Conservation (phyloP, 768 basidiomycete species). For the Mycena polygramma region DNA sequence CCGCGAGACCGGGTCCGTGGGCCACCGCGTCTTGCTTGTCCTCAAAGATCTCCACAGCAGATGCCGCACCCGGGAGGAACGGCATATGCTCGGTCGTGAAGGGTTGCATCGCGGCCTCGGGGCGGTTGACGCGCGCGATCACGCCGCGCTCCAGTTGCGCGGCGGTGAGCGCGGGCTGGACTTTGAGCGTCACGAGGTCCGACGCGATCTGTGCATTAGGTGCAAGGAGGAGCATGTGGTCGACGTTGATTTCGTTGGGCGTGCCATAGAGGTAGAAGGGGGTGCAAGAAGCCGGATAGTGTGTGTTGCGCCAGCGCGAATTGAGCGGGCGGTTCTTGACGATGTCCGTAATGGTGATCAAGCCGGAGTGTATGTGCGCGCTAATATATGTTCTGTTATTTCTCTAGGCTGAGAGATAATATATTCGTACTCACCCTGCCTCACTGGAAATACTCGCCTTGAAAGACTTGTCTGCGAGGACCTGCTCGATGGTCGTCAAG, state of each 20-base stretch:
- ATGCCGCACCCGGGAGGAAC: background rate
- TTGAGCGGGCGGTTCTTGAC: conserved; percentile 47
- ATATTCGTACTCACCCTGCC: no score
- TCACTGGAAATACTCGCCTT: no score
- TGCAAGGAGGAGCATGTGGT: conserved; percentile 47
- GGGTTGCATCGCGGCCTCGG: background rate
- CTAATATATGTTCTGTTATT: no score
- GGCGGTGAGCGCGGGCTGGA: conserved; percentile 4
- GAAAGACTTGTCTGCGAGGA: no score
- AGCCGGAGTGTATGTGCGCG: no score
- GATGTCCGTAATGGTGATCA: conserved; percentile 16
- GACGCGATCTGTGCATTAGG: conserved; percentile 47
- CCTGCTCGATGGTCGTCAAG: no score
- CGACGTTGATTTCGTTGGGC: conserved; percentile 45
- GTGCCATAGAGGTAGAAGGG: conserved; percentile 55
- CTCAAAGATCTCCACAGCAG: background rate
- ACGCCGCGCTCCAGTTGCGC: background rate
- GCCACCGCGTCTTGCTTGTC: background rate
- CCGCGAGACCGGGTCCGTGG: background rate
- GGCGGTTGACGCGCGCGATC: background rate
- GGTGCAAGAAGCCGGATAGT: conserved; percentile 45
- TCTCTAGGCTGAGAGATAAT: no score
- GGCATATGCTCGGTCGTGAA: background rate
- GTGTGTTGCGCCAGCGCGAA: conserved; percentile 42
- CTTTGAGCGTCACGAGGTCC: conserved; percentile 36